A percentile compares a stretch with the other conserved stretches of the same genome.
Evolutionary conservation across 345 rosid species (phyloP).

Genomic region (Pseudoturritis turrita): DNA sequence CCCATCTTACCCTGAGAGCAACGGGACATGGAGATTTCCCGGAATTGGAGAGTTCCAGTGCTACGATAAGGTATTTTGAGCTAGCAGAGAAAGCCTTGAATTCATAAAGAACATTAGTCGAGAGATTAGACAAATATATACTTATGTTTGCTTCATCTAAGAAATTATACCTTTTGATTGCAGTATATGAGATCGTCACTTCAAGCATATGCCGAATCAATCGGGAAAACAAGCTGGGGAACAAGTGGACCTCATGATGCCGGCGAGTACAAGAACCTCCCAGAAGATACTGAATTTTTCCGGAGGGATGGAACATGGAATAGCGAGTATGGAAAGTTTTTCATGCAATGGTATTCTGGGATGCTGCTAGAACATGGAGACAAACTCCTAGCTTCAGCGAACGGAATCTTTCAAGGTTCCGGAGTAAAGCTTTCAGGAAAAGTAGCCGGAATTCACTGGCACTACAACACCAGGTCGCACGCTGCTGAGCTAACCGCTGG

Average conservation of each 20-base stretch:
- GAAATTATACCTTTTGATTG: slow-evolving; percentile 22
- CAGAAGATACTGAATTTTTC: slow-evolving; percentile 84
- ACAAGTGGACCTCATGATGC: slow-evolving; percentile 77
- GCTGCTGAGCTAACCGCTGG: slow-evolving; percentile 96
- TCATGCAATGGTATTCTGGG: slow-evolving; percentile 82
- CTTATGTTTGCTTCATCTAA: too few species aligned
- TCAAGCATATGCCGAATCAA: slow-evolving; percentile 70
- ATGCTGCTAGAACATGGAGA: slow-evolving; percentile 83
- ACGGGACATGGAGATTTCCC: slow-evolving; percentile 89
- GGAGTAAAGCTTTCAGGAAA: slow-evolving; percentile 73
- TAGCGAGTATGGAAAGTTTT: slow-evolving; percentile 77
- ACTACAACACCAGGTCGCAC: slow-evolving; percentile 87
- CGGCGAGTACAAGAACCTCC: slow-evolving; percentile 81
- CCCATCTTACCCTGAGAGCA: slow-evolving; percentile 94
- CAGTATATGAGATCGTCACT: slow-evolving; percentile 94
- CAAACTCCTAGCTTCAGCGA: slow-evolving; percentile 64
- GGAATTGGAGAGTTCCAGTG: slow-evolving; percentile 99
- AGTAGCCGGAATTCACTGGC: slow-evolving; percentile 98
- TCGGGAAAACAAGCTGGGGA: slow-evolving; percentile 72
- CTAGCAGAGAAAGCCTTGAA: neutral
- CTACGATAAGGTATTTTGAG: slow-evolving; percentile 69
- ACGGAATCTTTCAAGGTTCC: slow-evolving; percentile 61
- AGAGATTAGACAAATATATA: neutral
- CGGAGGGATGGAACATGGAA: slow-evolving; percentile 86
- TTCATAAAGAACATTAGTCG: neutral